These are phyloP conservation scores for Coprinellus micaceus DNA, from an alignment of 768 basidiomycete genomes.

Conservation along the genomic window DNA sequence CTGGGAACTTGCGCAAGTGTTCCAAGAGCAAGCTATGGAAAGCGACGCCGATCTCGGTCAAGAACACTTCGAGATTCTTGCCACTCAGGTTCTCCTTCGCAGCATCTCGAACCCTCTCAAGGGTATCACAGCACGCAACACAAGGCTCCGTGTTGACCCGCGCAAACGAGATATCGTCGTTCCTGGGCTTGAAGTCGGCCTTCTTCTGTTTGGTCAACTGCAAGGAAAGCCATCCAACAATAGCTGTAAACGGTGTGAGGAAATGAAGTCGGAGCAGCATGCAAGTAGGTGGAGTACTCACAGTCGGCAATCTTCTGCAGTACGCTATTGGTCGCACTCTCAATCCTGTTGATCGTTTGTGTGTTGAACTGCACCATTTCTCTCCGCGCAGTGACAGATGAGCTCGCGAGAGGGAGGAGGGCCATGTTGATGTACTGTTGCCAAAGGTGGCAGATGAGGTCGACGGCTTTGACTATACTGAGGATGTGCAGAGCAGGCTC, in stretches of 20 bases:
- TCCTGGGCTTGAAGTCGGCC: slow-evolving; percentile 93
- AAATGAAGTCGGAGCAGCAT: neutral
- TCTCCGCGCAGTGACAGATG: slow-evolving; percentile 80
- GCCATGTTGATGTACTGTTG: slow-evolving; percentile 94
- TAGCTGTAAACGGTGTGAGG: too few relatives aligned
- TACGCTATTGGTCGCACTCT: slow-evolving; percentile 75
- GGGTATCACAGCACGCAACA: slow-evolving; percentile 73
- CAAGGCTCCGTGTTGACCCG: slow-evolving; percentile 95
- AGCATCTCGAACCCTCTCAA: slow-evolving; percentile 78
- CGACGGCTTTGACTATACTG: slow-evolving; percentile 61
- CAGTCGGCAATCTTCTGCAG: slow-evolving; percentile 81
- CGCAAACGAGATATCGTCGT: slow-evolving; percentile 94
- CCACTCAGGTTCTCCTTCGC: slow-evolving; percentile 79
- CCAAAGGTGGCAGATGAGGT: slow-evolving; percentile 94
- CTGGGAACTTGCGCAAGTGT: slow-evolving; percentile 93
- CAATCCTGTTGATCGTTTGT: slow-evolving; percentile 79
- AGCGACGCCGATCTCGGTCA: slow-evolving; percentile 89
- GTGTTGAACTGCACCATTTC: slow-evolving; percentile 94
- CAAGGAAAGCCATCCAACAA: slow-evolving; percentile 68
- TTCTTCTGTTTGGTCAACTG: slow-evolving; percentile 92
- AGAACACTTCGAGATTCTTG: slow-evolving; percentile 88
- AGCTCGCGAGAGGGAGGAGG: slow-evolving; percentile 79
- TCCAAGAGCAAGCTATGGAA: slow-evolving; percentile 94
- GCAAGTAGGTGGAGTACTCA: slow-evolving; percentile 30
- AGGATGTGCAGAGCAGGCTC: slow-evolving; percentile 80